Evolutionary conservation across 2,329 filamentous ascomycete genomes (phyloP).

Genomic region (Cladobotryum mycophilum): DNA sequence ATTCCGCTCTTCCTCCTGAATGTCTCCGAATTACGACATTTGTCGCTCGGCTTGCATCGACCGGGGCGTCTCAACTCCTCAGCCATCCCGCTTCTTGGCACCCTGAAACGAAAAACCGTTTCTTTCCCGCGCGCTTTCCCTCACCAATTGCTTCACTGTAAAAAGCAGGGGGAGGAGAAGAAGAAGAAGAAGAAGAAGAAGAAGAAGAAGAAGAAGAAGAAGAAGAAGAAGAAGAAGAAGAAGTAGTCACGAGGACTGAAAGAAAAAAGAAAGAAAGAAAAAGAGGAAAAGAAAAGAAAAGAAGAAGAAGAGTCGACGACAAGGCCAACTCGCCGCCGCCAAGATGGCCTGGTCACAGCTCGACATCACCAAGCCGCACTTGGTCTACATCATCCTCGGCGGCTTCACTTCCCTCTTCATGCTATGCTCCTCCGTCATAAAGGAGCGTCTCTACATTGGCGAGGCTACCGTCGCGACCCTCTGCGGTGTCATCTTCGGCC

Average conservation of each 20-base stretch:
- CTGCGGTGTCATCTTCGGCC: conserved; percentile 83
- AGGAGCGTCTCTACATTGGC: conserved; percentile 97
- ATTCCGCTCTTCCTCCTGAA: background rate
- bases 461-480: conserved; percentile 92
- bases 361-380: conserved; percentile 84
- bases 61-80: background rate
- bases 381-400: conserved; percentile 97
- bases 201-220: too few species aligned
- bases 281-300: too few species aligned
- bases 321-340: conserved; percentile 2
- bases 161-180: too few species aligned
- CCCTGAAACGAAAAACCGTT: background rate
- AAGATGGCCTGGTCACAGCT: conserved; percentile 74
- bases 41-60: background rate
- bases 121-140: background rate
- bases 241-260: background rate
- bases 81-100: background rate
- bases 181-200: too few species aligned
- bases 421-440: conserved; percentile 96
- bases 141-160: background rate
- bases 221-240: too few species aligned
- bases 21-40: background rate
- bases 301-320: background rate
- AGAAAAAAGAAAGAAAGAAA: background rate
- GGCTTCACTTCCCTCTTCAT: conserved; percentile 98